phyloP scores from a whole-genome alignment of 179 eudicot species.

The Monotropa hypopitys region DNA sequence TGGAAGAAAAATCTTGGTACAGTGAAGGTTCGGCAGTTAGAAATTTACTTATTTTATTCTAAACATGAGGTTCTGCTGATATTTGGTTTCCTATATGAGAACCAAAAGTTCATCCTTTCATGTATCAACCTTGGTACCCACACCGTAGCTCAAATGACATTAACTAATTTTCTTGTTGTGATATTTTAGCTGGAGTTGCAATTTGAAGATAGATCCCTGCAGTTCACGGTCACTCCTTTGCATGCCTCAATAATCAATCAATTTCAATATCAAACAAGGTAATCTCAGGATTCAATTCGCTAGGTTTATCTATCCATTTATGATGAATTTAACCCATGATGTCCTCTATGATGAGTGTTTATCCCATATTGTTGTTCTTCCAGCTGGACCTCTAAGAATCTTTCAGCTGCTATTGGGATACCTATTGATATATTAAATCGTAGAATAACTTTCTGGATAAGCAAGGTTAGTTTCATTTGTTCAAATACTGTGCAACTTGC shows the following conservation, averaged over 20 bases:
- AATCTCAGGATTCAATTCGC: slow-evolving; percentile 1
- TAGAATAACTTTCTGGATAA: slow-evolving; percentile 84
- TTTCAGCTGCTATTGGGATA: slow-evolving; percentile 77
- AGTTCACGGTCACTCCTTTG: slow-evolving; percentile 77
- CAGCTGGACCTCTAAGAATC: slow-evolving; percentile 91
- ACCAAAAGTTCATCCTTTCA: not conserved
- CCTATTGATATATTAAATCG: slow-evolving; percentile 70
- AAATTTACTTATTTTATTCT: not conserved
- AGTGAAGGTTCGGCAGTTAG: slow-evolving; percentile 60
- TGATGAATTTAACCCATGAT: slow-evolving; percentile 1
- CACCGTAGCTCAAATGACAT: not conserved
- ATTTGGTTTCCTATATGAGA: not conserved
- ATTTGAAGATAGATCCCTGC: slow-evolving; percentile 64
- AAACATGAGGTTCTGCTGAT: not conserved
- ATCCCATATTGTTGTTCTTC: slow-evolving; percentile 9
- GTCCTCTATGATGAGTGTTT: not conserved
- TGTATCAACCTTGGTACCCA: not conserved
- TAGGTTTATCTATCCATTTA: not conserved
- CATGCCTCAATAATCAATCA: slow-evolving; percentile 84
- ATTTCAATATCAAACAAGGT: slow-evolving; percentile 84
- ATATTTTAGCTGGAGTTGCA: slow-evolving; percentile 68
- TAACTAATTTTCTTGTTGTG: not conserved
- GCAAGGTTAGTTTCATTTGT: slow-evolving; percentile 48
- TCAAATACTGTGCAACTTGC: not conserved
- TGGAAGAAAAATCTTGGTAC: slow-evolving; percentile 97